Conservation (phyloP, 208 protist species). For the Crithidia sp. region DNA sequence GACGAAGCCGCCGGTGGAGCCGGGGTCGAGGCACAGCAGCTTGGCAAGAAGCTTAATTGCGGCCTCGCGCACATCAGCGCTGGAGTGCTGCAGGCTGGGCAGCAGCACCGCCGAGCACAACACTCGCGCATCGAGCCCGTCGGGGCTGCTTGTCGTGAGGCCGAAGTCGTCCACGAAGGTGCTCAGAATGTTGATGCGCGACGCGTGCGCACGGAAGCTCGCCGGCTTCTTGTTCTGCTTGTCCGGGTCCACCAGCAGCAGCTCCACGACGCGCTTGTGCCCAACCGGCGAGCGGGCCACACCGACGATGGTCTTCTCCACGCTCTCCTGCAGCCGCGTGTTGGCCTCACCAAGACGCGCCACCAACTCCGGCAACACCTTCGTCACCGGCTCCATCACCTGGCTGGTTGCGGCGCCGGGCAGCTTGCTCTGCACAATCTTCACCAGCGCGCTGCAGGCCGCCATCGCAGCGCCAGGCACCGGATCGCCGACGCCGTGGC, state of each 20-base stretch:
- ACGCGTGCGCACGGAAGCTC: slow-evolving; percentile 58
- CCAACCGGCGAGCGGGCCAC: slow-evolving; percentile 59
- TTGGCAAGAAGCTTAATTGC: slow-evolving; percentile 78
- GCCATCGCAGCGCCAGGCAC: slow-evolving; percentile 72
- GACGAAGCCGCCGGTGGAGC: slow-evolving; percentile 33
- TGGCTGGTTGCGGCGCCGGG: slow-evolving; percentile 28
- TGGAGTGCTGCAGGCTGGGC: slow-evolving; percentile 77
- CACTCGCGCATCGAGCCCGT: slow-evolving; percentile 52
- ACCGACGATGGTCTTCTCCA: slow-evolving; percentile 51
- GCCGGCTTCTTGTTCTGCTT: slow-evolving; percentile 66
- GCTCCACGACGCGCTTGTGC: slow-evolving; percentile 55
- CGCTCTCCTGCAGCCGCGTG: slow-evolving; percentile 68
- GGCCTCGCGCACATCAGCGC: slow-evolving; percentile 75
- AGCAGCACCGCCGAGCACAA: slow-evolving; percentile 68
- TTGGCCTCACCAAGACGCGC: slow-evolving; percentile 79
- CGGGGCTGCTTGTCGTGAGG: slow-evolving; percentile 28
- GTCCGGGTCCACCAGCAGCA: slow-evolving; percentile 66
- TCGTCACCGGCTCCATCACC: slow-evolving; percentile 29
- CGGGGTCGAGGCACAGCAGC: slow-evolving; percentile 48
- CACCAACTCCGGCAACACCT: slow-evolving; percentile 58
- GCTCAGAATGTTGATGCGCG: slow-evolving; percentile 71
- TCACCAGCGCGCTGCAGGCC: slow-evolving; percentile 66
- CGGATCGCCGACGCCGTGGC: slow-evolving; percentile 71
- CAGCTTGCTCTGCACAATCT: slow-evolving; percentile 54
- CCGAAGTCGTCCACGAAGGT: slow-evolving; percentile 79